Base-by-base conservation (phyloP, 2,329 filamentous ascomycete species). In the Stemphylium vesicarium region DNA sequence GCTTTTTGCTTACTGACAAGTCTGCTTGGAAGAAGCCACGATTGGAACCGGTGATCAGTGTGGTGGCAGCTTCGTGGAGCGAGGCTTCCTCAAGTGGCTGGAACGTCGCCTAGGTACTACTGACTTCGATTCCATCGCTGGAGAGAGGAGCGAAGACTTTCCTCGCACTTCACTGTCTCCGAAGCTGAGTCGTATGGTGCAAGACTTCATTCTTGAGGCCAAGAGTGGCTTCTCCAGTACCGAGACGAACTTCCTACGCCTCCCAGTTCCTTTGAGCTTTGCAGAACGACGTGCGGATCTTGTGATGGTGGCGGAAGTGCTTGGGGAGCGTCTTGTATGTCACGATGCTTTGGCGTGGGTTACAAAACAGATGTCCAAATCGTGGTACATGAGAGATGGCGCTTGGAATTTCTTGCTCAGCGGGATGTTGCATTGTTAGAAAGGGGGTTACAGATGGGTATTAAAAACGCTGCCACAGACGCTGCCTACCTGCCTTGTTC, bases 21-120 rank as follows among this genome's bases (percentile, higher is more conserved):
- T n/a, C n/a, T n/a, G n/a, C n/a, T n/a, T 72, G 0, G 62, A 69
- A 32, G 71, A 74, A 42, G 62, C 46, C 0, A 68, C 70, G 0
- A 31, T 68, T 0, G 71, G 70, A 0, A 57, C 26, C 3, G 68
- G 69, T 5, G 69, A 55, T 11, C 62, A 72, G 12, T 72, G 70
- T 22, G 71, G 70, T 2, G 65, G 68, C 0, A 70, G 51, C 9
- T 71, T 70, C 18, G 62, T 74, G 0, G 68, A 74, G 2, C 56
- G 62, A 1, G 59, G 5, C 0, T 72, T 72, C 24, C 15, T 70
- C 0, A 7, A 41, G 2, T 70, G 61, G 61, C 39, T 74, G 0
- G 66, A 72, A 15, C 48, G 44, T 5, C 59, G 60, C 5, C 6
- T 72, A 0, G 71, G 71, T 0, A 55, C 39, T 0, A 8, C 10